Evolutionary conservation across 495 filamentous ascomycete species (phyloP).

Genomic region (Barbatosphaeria neglecta): DNA sequence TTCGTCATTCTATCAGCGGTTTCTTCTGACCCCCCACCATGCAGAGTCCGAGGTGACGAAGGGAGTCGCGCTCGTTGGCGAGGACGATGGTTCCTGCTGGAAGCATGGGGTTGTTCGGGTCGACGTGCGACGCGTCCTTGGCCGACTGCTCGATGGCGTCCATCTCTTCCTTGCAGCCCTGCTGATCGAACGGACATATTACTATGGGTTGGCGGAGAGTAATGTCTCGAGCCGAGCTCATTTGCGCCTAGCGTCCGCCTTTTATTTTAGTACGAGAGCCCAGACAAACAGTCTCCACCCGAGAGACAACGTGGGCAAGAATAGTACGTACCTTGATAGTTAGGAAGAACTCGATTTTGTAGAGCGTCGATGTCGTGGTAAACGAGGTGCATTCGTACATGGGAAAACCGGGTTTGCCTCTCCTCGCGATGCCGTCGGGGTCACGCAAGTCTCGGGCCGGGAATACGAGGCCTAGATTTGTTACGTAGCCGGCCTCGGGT

Average conservation of each 20-base stretch:
- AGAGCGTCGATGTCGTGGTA: slow-evolving; percentile 85
- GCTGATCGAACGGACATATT: slow-evolving; percentile 89
- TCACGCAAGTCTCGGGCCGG: slow-evolving; percentile 84
- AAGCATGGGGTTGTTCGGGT: slow-evolving; percentile 78
- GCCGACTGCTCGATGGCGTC: slow-evolving; percentile 92
- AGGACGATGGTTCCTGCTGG: slow-evolving; percentile 73
- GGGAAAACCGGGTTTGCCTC: slow-evolving; percentile 79
- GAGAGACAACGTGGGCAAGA: slow-evolving; percentile 13
- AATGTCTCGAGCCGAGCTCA: slow-evolving; percentile 87
- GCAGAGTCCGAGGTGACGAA: slow-evolving; percentile 68
- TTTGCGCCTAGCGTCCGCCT: slow-evolving; percentile 54
- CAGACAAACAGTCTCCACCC: no score
- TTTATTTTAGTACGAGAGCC: no score
- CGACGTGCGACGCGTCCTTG: slow-evolving; percentile 77
- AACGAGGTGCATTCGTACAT: slow-evolving; percentile 82
- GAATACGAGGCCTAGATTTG: slow-evolving; percentile 82
- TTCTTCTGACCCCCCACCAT: slow-evolving; percentile 80
- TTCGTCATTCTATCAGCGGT: slow-evolving; percentile 71
- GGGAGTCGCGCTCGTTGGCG: slow-evolving; percentile 61
- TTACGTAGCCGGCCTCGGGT: slow-evolving; percentile 79
- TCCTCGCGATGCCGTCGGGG: slow-evolving; percentile 73
- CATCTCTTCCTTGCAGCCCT: slow-evolving; percentile 95
- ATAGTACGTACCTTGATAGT: slow-evolving; percentile 66
- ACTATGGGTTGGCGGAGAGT: slow-evolving; percentile 85
- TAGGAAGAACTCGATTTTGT: slow-evolving; percentile 96